Conservation (phyloP, 805 yeast species). For the Candida schatavii region DNA sequence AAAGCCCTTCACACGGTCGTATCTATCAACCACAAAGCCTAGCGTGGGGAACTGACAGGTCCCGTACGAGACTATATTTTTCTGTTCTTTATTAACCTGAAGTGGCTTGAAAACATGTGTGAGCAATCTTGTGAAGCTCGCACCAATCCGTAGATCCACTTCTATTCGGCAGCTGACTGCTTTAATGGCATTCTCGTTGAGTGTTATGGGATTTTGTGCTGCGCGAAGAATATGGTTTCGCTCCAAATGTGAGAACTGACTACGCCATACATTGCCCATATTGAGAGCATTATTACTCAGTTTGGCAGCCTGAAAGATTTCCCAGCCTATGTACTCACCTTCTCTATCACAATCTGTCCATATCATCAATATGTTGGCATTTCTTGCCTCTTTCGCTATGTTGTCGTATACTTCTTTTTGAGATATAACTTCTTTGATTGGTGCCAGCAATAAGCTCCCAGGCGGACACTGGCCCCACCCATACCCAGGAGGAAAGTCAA, state of each 20-base stretch:
- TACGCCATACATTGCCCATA: slow-evolving; percentile 56
- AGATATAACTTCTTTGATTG: slow-evolving; percentile 42
- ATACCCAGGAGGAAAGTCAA: slow-evolving; percentile 62
- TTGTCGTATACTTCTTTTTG: slow-evolving; percentile 58
- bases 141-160: slow-evolving; percentile 85
- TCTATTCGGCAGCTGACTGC: slow-evolving; percentile 89
- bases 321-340: slow-evolving; percentile 91
- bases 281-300: slow-evolving; percentile 46
- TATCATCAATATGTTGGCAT: slow-evolving; percentile 67
- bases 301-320: slow-evolving; percentile 68
- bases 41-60: slow-evolving; percentile 95
- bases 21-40: slow-evolving; percentile 94
- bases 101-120: slow-evolving; percentile 47
- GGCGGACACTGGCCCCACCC: slow-evolving; percentile 69
- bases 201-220: slow-evolving; percentile 59
- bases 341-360: slow-evolving; percentile 99
- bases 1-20: slow-evolving; percentile 68
- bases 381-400: slow-evolving; percentile 61
- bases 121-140: slow-evolving; percentile 79
- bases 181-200: slow-evolving; percentile 68
- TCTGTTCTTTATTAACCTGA: slow-evolving; percentile 10
- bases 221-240: slow-evolving; percentile 70
- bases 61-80: slow-evolving; percentile 71
- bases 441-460: slow-evolving; percentile 67
- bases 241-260: slow-evolving; percentile 86